Evolutionary conservation across 2,329 filamentous ascomycete species (phyloP).

Genomic region (Monilinia fructigena): DNA sequence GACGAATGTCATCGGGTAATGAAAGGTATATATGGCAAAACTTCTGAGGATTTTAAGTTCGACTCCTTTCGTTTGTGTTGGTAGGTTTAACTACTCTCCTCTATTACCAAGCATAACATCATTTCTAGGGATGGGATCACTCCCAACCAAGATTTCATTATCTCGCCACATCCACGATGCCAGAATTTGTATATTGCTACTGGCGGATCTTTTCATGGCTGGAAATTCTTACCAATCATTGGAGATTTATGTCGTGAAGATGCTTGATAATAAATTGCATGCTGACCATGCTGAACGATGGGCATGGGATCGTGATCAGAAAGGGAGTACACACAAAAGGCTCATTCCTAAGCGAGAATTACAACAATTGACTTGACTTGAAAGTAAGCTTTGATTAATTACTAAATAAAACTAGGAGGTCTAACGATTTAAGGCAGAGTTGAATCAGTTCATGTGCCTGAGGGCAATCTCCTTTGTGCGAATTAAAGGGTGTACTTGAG

Average conservation of each 20-base stretch:
- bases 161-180: conserved; percentile 54
- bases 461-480: not conserved
- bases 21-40: conserved; percentile 46
- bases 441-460: not conserved
- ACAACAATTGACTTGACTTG: conserved; percentile 14
- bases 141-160: conserved; percentile 61
- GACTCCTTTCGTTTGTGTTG: conserved; percentile 49
- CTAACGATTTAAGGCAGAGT: not conserved
- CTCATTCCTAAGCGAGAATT: conserved; percentile 22
- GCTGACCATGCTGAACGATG: conserved; percentile 44
- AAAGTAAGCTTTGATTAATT: conserved; percentile 2
- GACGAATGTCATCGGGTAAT: conserved; percentile 45
- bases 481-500: not conserved
- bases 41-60: conserved; percentile 43
- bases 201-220: conserved; percentile 63
- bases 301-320: conserved; percentile 46
- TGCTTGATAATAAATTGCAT: conserved; percentile 46
- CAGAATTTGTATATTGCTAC: conserved; percentile 59
- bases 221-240: conserved; percentile 63
- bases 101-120: not conserved
- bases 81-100: conserved; percentile 34
- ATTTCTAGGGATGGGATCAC: conserved; percentile 57
- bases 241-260: conserved; percentile 57
- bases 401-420: conserved; percentile 1
- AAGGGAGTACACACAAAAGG: conserved; percentile 16